A percentile compares a stretch with the other conserved stretches of the same genome.
phyloP scores from a whole-genome alignment of 768 basidiomycete genomes.

The Glaciozyma antarctica region DNA sequence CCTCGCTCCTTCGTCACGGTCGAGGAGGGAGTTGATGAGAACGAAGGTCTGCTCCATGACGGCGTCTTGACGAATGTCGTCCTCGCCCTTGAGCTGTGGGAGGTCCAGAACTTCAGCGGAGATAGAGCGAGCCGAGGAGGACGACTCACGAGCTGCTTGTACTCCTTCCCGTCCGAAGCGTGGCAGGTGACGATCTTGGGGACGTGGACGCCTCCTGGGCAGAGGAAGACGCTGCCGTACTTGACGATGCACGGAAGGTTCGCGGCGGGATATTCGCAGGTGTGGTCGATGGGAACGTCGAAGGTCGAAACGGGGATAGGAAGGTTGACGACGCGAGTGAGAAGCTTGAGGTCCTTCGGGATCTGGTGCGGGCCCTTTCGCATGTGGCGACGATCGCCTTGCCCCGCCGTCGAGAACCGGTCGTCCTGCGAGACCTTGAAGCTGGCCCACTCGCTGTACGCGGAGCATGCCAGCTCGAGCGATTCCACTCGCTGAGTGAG shows the following conservation, averaged over 20 bases:
- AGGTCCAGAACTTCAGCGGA: neutral
- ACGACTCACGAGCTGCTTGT: constrained; percentile 67
- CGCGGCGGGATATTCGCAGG: constrained; percentile 54
- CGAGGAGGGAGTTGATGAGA: constrained; percentile 69
- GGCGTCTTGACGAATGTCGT: constrained; percentile 92
- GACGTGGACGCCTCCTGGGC: constrained; percentile 66
- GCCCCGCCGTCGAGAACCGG: neutral
- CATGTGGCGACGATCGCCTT: neutral
- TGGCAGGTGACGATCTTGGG: constrained; percentile 70
- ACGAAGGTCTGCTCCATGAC: constrained; percentile 98
- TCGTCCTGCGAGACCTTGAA: neutral
- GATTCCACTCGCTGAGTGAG: constrained; percentile 11
- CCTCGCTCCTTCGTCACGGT: constrained; percentile 62
- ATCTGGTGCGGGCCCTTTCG: constrained; percentile 9
- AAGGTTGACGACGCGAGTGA: constrained; percentile 49
- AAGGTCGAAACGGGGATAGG: constrained; percentile 76
- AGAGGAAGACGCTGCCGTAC: constrained; percentile 53
- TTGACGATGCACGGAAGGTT: constrained; percentile 53
- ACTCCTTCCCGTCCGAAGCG: constrained; percentile 56
- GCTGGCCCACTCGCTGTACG: constrained; percentile 33
- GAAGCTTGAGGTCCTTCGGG: constrained; percentile 36
- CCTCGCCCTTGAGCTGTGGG: constrained; percentile 82
- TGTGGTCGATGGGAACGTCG: constrained; percentile 59
- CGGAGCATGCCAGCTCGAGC: constrained; percentile 26
- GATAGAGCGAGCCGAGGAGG: neutral